A percentile compares a stretch with the other conserved stretches of the same genome.
Conservation (phyloP, 1,284 basidiomycete genomes). For the Fomitiporia mediterranea region DNA sequence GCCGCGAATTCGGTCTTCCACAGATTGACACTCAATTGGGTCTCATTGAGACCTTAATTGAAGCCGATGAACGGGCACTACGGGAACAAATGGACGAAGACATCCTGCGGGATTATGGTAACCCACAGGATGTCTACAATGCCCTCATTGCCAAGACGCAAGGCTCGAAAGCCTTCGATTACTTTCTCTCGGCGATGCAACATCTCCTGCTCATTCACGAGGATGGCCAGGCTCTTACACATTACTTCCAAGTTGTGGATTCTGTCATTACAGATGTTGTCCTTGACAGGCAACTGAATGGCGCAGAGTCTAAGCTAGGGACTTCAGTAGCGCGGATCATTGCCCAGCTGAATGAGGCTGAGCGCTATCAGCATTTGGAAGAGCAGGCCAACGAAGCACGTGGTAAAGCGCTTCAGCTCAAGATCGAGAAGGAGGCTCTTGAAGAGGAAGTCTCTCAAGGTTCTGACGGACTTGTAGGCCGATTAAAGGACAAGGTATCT, state of each 20-base stretch:
- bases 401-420: constrained; percentile 56
- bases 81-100: constrained; percentile 75
- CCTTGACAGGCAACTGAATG: constrained; percentile 84
- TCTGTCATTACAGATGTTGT: constrained; percentile 92
- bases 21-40: constrained; percentile 68
- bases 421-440: constrained; percentile 69
- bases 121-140: constrained; percentile 85
- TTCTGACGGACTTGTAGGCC: constrained; percentile 79
- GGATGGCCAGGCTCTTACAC: constrained; percentile 77
- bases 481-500: constrained; percentile 70
- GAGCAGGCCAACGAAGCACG: constrained; percentile 73
- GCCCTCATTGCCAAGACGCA: constrained; percentile 73
- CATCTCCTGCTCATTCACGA: constrained; percentile 89
- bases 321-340: constrained; percentile 88
- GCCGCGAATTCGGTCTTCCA: constrained; percentile 62
- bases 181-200: constrained; percentile 90
- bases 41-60: constrained; percentile 62
- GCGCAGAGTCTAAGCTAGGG: constrained; percentile 83
- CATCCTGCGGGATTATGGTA: constrained; percentile 72
- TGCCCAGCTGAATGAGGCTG: constrained; percentile 88
- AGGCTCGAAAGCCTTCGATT: constrained; percentile 76
- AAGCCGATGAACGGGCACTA: constrained; percentile 77
- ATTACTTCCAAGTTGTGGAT: constrained; percentile 93
- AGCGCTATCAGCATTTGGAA: constrained; percentile 76
- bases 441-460: constrained; percentile 80